phyloP scores from a whole-genome alignment of 208 protist genomes.

The Acanthamoeba royreba region DNA sequence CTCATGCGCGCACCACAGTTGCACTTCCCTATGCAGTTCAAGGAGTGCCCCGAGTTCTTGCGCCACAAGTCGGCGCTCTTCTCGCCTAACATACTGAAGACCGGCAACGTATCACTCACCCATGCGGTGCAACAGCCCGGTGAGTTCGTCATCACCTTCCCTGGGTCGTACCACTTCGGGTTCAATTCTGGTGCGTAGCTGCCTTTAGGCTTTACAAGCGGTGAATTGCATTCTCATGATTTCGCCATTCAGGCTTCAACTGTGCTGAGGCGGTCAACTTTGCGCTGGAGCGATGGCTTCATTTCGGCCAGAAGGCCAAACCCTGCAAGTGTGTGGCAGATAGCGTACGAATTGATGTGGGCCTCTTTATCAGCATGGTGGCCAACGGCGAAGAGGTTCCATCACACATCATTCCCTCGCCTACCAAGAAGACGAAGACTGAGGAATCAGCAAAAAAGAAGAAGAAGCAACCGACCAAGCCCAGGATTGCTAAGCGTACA shows the following conservation, averaged over 20 bases:
- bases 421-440: too few relatives aligned
- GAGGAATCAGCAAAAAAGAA: too few relatives aligned
- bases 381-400: too few relatives aligned
- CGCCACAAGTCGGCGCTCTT: slow-evolving; percentile 45
- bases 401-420: too few relatives aligned
- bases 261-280: slow-evolving; percentile 70
- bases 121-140: slow-evolving; percentile 26
- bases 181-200: slow-evolving; percentile 68
- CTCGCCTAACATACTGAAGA: slow-evolving; percentile 6
- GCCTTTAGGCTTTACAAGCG: too few relatives aligned
- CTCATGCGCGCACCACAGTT: too few relatives aligned
- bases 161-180: slow-evolving; percentile 60
- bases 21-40: neutral
- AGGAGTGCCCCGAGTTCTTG: slow-evolving; percentile 30
- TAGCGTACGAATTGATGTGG: too few relatives aligned
- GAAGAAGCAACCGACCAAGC: too few relatives aligned
- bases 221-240: too few relatives aligned
- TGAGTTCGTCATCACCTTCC: slow-evolving; percentile 66
- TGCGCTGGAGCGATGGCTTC: slow-evolving; percentile 56
- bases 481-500: too few relatives aligned
- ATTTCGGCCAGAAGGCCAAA: slow-evolving; percentile 25
- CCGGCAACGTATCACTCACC: slow-evolving; percentile 4
- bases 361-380: too few relatives aligned
- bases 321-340: slow-evolving; percentile 32
- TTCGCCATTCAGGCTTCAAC: too few relatives aligned